Percentiles rank a stretch among this genome's conserved stretches.
phyloP scores from a whole-genome alignment of 805 yeast genomes.

The Candida hungchunana region DNA sequence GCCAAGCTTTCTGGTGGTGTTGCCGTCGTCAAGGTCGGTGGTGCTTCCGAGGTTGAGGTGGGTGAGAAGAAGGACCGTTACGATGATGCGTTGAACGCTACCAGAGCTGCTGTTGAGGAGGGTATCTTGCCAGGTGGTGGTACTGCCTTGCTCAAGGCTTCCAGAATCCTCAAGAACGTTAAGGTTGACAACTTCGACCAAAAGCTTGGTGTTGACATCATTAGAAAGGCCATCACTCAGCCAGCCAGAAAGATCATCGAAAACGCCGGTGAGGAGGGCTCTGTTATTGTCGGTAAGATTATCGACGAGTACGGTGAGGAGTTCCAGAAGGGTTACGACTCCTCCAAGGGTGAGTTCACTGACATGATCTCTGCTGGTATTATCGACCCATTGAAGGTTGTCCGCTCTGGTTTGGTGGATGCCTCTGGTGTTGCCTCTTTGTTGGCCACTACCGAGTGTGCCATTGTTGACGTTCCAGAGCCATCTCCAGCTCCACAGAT shows the following conservation, averaged over 20 bases:
- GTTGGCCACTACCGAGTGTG: conserved; percentile 97
- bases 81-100: conserved; percentile 97
- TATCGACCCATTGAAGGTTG: conserved; percentile 98
- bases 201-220: conserved; percentile 93
- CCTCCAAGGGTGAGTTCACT: conserved; percentile 88
- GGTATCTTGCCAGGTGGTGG: conserved; percentile 99
- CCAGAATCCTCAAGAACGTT: conserved; percentile 56
- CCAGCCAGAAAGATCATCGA: conserved; percentile 97
- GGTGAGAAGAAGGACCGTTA: conserved; percentile 99
- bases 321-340: conserved; percentile 90
- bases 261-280: conserved; percentile 98
- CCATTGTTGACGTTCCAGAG: conserved; percentile 96
- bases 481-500: conserved; percentile 49
- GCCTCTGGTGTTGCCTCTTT: conserved; percentile 97
- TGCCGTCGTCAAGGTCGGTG: conserved; percentile 97
- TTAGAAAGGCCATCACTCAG: conserved; percentile 89
- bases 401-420: conserved; percentile 92
- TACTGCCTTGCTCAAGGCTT: conserved; percentile 93
- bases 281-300: conserved; percentile 93
- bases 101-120: conserved; percentile 99
- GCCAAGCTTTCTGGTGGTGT: conserved; percentile 99
- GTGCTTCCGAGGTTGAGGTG: conserved; percentile 95
- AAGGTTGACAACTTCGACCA: conserved; percentile 82
- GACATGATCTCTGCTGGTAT: conserved; percentile 97
- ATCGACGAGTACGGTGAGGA: conserved; percentile 47